phyloP scores from a whole-genome alignment of 2,329 filamentous ascomycete species.

The Diaporthe sp. region DNA sequence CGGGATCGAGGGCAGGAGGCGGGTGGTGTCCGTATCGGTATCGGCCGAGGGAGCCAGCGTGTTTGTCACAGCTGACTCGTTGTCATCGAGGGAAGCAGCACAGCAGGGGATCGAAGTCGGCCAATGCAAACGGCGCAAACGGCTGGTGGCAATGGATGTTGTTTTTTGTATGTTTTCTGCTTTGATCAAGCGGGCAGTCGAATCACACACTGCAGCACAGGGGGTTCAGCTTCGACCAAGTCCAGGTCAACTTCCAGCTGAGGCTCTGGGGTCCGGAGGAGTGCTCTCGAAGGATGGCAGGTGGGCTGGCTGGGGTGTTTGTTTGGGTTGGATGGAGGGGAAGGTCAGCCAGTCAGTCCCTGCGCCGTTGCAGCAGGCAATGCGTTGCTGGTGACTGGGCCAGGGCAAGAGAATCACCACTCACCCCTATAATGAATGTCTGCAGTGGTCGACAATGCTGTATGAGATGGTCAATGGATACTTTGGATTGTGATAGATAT shows the following conservation, averaged over 20 bases:
- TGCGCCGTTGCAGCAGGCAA: background rate
- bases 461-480: constrained; percentile 43
- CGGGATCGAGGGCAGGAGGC: constrained; percentile 5
- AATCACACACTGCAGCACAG: constrained; percentile 27
- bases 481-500: constrained; percentile 42
- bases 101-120: constrained; percentile 15
- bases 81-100: constrained; percentile 41
- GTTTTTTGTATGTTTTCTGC: constrained; percentile 31
- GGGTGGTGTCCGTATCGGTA: constrained; percentile 9
- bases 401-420: constrained; percentile 28
- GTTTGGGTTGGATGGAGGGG: constrained; percentile 37
- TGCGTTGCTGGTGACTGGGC: background rate
- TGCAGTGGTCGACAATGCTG: constrained; percentile 38
- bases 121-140: constrained; percentile 25
- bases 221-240: background rate
- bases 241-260: constrained; percentile 5
- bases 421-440: constrained; percentile 42
- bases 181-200: constrained; percentile 24
- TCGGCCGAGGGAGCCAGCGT: constrained; percentile 33
- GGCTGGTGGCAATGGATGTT: constrained; percentile 25
- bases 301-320: constrained; percentile 26
- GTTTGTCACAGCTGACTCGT: constrained; percentile 38
- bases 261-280: background rate
- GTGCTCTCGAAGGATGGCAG: constrained; percentile 8
- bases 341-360: background rate